phyloP scores from a whole-genome alignment of 169 alveolate species.

The Plasmodium cynomolgi region DNA sequence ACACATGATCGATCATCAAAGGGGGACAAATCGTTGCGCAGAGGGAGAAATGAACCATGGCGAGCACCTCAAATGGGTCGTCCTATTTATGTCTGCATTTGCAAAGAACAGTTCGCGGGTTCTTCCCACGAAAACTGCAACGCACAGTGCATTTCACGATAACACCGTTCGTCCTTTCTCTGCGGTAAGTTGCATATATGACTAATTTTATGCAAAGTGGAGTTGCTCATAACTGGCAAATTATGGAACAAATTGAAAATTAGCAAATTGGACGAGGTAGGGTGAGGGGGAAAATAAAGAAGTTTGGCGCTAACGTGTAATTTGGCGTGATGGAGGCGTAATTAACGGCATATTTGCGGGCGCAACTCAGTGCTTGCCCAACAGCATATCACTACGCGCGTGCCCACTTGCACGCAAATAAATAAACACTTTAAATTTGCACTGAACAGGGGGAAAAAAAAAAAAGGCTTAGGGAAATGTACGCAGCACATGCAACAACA shows the following conservation, averaged over 20 bases:
- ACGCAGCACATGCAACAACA: not conserved
- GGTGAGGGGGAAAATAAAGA: not conserved
- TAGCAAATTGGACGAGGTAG: not conserved
- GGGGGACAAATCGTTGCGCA: not conserved
- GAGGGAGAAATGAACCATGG: not conserved
- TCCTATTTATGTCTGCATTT: not conserved
- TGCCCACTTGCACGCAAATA: not conserved
- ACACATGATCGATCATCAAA: not conserved
- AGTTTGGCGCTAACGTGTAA: not conserved
- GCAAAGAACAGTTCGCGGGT: not conserved
- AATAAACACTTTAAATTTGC: not conserved
- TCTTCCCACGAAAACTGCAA: not conserved
- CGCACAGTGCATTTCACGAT: not conserved
- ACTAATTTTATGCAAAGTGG: not conserved
- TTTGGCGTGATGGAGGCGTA: not conserved
- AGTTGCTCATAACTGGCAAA: not conserved
- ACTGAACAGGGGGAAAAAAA: not conserved
- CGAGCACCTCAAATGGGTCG: not conserved
- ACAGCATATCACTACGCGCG: not conserved
- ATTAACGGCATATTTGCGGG: not conserved
- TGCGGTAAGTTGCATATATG: not conserved
- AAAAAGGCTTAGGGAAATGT: not conserved
- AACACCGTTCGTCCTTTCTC: not conserved
- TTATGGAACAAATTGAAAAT: conserved; percentile 3
- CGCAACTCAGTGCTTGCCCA: not conserved